Evolutionary conservation across 2,329 filamentous ascomycete genomes (phyloP), one percentile per base, ranked within the genome.

Genomic region (Scedosporium apiospermum): DNA sequence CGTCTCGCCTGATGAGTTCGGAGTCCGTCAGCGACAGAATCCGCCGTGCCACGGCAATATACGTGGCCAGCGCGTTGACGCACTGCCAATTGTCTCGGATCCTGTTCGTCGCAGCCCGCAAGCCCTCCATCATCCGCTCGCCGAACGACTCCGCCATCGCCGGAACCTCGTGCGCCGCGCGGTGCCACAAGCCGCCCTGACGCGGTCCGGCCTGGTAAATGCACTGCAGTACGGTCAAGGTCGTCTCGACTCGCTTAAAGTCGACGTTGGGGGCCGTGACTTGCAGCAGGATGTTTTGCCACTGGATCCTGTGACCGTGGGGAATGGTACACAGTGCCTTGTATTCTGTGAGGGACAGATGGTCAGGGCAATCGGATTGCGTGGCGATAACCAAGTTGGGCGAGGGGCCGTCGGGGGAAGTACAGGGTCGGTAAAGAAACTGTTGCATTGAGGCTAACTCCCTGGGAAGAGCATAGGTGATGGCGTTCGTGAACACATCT

Each of bases 211-310:
- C 74, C 69, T 85, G 79, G 64, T 77, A 74, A 9, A 77, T 72
- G 0, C 76, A 72, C 64, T 88, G 84, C 2, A 77, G 67, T 0
- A 86, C 60, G 0, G 86, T 67, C 1, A 78, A 65, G 5, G 71
- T 71, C 0, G 81, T 80, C 51, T 83, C 80, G 0, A 72, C 63
- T 51, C 80, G 79, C 10, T 78, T 80, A 42, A 84, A 79, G 55
- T 84, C 78, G 0, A 88, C 61, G 1, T 73, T 73, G 0, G 80
- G 77, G 1, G 74, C 71, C 0, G 71, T 69, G 3, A 88, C 69
- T 66, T 86, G 79, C 0, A 74, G 67, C 0, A 84, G 67, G 3
- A 88, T 78, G 61, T 86, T 87, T 7, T 74, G 67, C 80, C 83
- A 88, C 60, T 84, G 81, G 7, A 85, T 70, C 1, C 70, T 67